A percentile compares a stretch with the other conserved stretches of the same genome.
Conservation (phyloP, 768 basidiomycete species). For the Boletales sp. region DNA sequence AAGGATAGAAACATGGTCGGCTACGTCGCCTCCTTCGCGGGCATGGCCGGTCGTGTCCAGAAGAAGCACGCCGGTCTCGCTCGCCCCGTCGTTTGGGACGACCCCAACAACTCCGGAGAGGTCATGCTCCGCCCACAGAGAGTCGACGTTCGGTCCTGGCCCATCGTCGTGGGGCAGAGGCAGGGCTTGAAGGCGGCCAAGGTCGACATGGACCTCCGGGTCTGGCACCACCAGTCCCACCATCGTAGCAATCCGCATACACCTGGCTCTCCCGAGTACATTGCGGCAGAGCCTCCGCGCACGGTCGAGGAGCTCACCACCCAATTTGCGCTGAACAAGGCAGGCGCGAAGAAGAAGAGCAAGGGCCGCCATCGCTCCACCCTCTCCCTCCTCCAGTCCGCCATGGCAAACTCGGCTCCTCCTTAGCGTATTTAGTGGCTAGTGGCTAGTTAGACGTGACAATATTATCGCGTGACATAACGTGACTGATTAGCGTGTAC, state of each 20-base stretch:
- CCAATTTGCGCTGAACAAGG: slow-evolving; percentile 3
- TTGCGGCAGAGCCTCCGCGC: slow-evolving; percentile 28
- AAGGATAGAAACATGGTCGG: slow-evolving; percentile 7
- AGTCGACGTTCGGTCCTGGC: slow-evolving; percentile 34
- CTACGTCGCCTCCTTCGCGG: slow-evolving; percentile 31
- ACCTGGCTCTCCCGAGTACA: slow-evolving; percentile 51
- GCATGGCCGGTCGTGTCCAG: slow-evolving; percentile 24
- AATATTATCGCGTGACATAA: slow-evolving; percentile 23
- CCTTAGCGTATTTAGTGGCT: neutral
- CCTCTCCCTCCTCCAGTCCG: slow-evolving; percentile 16
- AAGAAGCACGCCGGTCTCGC: slow-evolving; percentile 15
- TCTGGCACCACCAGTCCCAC: slow-evolving; percentile 30
- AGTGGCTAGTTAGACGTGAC: slow-evolving; percentile 7
- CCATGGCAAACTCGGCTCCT: slow-evolving; percentile 11
- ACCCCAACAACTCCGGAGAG: slow-evolving; percentile 25
- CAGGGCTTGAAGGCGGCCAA: slow-evolving; percentile 37
- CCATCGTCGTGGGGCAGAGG: slow-evolving; percentile 44
- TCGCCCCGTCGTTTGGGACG: slow-evolving; percentile 26
- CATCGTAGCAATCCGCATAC: slow-evolving; percentile 40
- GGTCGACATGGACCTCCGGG: slow-evolving; percentile 30
- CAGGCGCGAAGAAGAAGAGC: neutral
- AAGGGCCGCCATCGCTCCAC: neutral
- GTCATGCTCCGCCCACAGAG: slow-evolving; percentile 28
- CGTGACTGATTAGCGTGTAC: slow-evolving; percentile 23
- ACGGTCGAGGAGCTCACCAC: slow-evolving; percentile 20